Evolutionary conservation across 805 yeast genomes (phyloP), one percentile per base, ranked within the genome.

Genomic region (Saccharomycodes ludwigii): DNA sequence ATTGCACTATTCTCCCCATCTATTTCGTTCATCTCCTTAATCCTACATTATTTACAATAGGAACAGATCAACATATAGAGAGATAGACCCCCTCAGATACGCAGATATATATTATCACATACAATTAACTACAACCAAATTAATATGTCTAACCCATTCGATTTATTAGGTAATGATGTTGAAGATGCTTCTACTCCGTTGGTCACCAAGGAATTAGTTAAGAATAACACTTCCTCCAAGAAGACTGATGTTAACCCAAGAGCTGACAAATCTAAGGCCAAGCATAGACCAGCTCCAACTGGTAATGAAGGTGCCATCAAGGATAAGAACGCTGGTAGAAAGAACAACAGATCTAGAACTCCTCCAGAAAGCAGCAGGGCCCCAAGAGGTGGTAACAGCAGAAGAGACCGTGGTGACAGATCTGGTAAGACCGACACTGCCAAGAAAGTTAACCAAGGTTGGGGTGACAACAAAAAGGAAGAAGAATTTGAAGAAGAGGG

Each of bases 281-380:
- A 77, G 61, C 65, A 63, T 65, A 71, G 71, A 61, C 66, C 76
- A 53, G 68, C 68, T 59, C 65, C 77, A 36, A 63, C 83, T 48
- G 94, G 91, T 61, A 85, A 83, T 68, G 94, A 84, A 54, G 94
- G 84, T 48, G 94, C 93, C 41, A 63, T 76, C 59, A 76, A 66
- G 61, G 73, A 65, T 70, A 76, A 72, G 67, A 55, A 61, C 55
- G 73, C 77, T 59, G 91, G 91, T 71, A 70, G 72, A 47, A 40
- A 56, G 40, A 70, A 70, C 60, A 62, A 70, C 66, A 61, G 57
- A 44, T 54, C 66, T 40, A 61, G 54, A 44, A 57, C 59, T 30
- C 65, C 62, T 41, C 74, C 72, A 46, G 65, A 71, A 38, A 71
- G 70, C 46, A 66, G 73, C 47, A 50, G 66, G 38, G 48, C 66